phyloP scores from a whole-genome alignment of 176 grass and related monocot genomes.

The Bonia amplexicaulis region DNA sequence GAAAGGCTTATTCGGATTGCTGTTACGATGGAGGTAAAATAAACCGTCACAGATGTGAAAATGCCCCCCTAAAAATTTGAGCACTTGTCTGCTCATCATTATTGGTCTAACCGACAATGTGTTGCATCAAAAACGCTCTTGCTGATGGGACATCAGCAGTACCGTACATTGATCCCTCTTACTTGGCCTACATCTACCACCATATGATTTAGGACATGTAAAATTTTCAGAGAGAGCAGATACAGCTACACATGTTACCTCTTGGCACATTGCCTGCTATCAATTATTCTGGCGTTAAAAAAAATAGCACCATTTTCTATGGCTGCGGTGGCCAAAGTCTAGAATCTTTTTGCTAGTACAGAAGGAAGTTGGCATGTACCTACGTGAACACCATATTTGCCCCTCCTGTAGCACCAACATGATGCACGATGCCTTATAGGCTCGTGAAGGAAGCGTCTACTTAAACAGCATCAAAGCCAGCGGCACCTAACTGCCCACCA shows the following conservation, averaged over 20 bases:
- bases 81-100: background rate
- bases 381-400: background rate
- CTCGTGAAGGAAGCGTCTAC: slow-evolving; percentile 47
- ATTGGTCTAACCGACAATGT: background rate
- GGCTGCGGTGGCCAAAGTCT: background rate
- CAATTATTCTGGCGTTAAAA: too few relatives aligned
- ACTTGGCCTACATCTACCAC: background rate
- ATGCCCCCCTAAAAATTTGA: background rate
- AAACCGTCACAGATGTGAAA: background rate
- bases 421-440: slow-evolving; percentile 41
- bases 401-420: slow-evolving; percentile 19
- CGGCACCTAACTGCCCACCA: slow-evolving; percentile 35
- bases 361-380: background rate
- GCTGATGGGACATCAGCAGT: background rate
- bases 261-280: background rate
- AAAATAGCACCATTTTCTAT: background rate
- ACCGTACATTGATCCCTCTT: background rate
- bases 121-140: background rate
- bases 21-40: background rate
- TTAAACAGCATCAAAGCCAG: slow-evolving; percentile 27
- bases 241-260: background rate
- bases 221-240: background rate
- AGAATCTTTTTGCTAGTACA: slow-evolving; percentile 26
- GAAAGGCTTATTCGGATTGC: background rate
- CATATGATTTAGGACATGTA: background rate